phyloP scores from a whole-genome alignment of 2,329 filamentous ascomycete genomes.

The Alternaria sp. region DNA sequence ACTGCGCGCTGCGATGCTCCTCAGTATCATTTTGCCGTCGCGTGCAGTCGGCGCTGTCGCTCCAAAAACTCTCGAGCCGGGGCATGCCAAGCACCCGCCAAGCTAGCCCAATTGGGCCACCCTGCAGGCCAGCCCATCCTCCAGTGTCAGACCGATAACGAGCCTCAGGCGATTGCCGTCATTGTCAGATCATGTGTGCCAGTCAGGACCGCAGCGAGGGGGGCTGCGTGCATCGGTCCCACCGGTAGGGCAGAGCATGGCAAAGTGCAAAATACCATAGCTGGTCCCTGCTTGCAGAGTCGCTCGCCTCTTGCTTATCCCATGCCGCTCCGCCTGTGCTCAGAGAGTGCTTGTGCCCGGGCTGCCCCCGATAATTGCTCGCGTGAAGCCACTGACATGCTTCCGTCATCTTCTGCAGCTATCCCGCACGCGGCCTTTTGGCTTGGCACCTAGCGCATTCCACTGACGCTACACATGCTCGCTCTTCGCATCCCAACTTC shows the following conservation, averaged over 20 bases:
- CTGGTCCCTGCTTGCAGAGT: conserved; percentile 3
- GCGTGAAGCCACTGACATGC: conserved; percentile 14
- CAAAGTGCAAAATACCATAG: conserved; percentile 13
- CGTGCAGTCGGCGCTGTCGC: conserved; percentile 3
- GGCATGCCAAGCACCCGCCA: not conserved
- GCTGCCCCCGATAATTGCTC: conserved; percentile 1
- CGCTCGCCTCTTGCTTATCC: not conserved
- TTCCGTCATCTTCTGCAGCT: conserved; percentile 13
- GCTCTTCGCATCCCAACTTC: conserved; percentile 13
- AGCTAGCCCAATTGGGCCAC: not conserved
- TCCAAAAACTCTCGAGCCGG: conserved; percentile 9
- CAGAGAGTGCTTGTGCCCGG: conserved; percentile 1
- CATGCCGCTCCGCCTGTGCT: conserved; percentile 3
- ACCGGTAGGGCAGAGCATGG: conserved; percentile 9
- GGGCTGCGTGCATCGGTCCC: conserved; percentile 12
- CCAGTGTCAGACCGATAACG: not conserved
- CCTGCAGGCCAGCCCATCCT: not conserved
- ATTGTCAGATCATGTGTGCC: not conserved
- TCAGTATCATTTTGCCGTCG: conserved; percentile 50
- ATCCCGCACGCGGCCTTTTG: conserved; percentile 16
- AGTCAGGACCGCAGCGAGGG: not conserved
- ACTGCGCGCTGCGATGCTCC: conserved; percentile 50
- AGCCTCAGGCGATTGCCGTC: not conserved
- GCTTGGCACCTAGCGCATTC: conserved; percentile 20
- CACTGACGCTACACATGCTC: conserved; percentile 14